Percentiles rank a stretch among this genome's conserved stretches.
phyloP scores from a whole-genome alignment of 1,284 basidiomycete species.

The Tylopilus orsonianus region DNA sequence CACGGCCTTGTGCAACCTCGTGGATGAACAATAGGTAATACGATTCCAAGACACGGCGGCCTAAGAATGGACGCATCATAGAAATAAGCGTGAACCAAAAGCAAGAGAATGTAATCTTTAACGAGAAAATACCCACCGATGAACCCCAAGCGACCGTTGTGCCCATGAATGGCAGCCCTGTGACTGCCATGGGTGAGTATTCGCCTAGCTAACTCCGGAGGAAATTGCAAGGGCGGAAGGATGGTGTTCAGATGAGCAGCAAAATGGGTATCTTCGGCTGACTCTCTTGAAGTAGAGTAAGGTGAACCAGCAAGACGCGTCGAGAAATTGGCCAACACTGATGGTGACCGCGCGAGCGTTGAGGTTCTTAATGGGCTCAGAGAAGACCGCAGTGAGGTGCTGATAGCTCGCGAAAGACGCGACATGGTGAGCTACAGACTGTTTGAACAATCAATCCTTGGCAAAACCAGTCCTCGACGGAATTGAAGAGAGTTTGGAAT shows the following conservation, averaged over 20 bases:
- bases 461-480: neutral
- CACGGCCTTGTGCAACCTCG: slow-evolving; percentile 48
- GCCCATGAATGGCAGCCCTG: slow-evolving; percentile 57
- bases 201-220: slow-evolving; percentile 64
- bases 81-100: slow-evolving; percentile 3
- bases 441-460: slow-evolving; percentile 1
- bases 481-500: slow-evolving; percentile 16
- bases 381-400: slow-evolving; percentile 10
- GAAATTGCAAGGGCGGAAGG: slow-evolving; percentile 67
- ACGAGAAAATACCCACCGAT: slow-evolving; percentile 48
- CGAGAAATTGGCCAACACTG: slow-evolving; percentile 9
- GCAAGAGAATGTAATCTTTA: neutral
- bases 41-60: slow-evolving; percentile 70
- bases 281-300: neutral
- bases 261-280: slow-evolving; percentile 31
- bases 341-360: slow-evolving; percentile 15
- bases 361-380: slow-evolving; percentile 12
- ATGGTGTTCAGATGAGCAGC: slow-evolving; percentile 57
- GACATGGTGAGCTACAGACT: slow-evolving; percentile 18
- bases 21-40: slow-evolving; percentile 73
- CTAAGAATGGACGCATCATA: slow-evolving; percentile 37
- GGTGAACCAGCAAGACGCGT: slow-evolving; percentile 11
- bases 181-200: slow-evolving; percentile 77
- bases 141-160: slow-evolving; percentile 69
- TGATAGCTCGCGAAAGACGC: slow-evolving; percentile 18